phyloP scores from a whole-genome alignment of 257 asterid genomes.

The Cinchona pubescens region DNA sequence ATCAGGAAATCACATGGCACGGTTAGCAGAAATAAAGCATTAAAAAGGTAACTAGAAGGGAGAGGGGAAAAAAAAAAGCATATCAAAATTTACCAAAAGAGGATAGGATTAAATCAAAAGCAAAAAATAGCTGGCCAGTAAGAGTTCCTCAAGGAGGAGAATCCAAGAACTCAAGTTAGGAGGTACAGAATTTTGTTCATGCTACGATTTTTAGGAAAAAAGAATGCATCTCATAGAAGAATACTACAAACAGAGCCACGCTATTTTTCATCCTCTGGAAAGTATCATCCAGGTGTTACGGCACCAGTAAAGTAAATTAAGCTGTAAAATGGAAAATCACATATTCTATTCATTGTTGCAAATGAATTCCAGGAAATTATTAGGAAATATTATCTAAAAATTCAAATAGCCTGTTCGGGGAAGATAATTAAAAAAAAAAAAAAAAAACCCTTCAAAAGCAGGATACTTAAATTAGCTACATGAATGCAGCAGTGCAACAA shows the following conservation, averaged over 20 bases:
- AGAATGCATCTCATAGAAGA: not conserved
- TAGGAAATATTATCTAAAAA: not conserved
- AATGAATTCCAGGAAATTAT: not conserved
- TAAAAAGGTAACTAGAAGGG: too few species aligned
- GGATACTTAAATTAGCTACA: not conserved
- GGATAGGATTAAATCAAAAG: not conserved
- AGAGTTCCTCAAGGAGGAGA: not conserved
- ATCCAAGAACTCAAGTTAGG: not conserved
- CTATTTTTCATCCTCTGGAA: not conserved
- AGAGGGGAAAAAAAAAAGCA: not conserved
- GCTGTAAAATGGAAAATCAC: not conserved
- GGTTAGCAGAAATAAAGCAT: not conserved
- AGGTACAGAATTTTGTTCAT: not conserved
- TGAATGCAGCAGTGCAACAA: not conserved
- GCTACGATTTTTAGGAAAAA: not conserved
- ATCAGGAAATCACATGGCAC: conserved; percentile 9
- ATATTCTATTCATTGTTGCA: not conserved
- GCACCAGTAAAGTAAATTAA: too few species aligned
- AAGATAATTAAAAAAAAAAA: too few species aligned
- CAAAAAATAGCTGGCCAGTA: not conserved
- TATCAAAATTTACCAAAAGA: not conserved
- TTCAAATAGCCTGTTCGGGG: not conserved
- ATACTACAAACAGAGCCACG: too few species aligned
- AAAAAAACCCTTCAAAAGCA: not conserved
- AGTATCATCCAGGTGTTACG: not conserved